Evolutionary conservation across 352 stramenopile species (phyloP).

Genomic region (Pythium aquatile): DNA sequence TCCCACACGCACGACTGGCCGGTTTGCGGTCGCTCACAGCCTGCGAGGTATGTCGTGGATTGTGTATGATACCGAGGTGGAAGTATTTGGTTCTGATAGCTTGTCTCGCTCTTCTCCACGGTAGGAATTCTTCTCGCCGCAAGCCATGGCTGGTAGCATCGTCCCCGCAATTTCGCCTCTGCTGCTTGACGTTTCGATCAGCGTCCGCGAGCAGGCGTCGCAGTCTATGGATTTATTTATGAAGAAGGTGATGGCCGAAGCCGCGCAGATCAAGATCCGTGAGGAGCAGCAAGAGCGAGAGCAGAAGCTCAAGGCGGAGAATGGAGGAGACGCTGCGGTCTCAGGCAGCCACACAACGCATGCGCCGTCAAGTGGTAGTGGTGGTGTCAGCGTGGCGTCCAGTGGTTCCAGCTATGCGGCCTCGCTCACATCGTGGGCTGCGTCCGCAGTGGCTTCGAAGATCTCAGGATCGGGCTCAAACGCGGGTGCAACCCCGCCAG

Average conservation of each 20-base stretch:
- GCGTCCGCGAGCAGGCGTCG: conserved; percentile 74
- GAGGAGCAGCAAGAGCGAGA: conserved; percentile 66
- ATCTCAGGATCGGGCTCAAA: conserved; percentile 48
- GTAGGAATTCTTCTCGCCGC: conserved; percentile 74
- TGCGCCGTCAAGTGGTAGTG: conserved; percentile 1
- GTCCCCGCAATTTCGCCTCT: conserved; percentile 75
- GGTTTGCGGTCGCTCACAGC: conserved; percentile 78
- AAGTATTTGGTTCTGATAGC: no score
- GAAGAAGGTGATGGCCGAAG: conserved; percentile 78
- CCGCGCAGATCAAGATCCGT: conserved; percentile 73
- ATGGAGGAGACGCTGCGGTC: conserved; percentile 29
- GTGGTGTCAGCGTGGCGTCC: conserved; percentile 26
- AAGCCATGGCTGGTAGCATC: conserved; percentile 69
- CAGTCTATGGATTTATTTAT: conserved; percentile 78
- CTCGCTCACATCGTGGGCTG: conserved; percentile 73
- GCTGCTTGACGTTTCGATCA: conserved; percentile 76
- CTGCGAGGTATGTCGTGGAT: conserved; percentile 59
- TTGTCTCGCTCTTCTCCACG: not conserved
- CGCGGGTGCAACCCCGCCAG: conserved; percentile 30
- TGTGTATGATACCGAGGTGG: not conserved
- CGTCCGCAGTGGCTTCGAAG: conserved; percentile 63
- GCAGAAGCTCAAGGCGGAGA: conserved; percentile 53
- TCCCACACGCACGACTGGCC: conserved; percentile 86
- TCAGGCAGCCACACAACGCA: conserved; percentile 10
- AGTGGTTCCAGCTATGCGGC: conserved; percentile 44